phyloP scores from a whole-genome alignment of 2,329 filamentous ascomycete genomes.

The Fusarium solani-melongenae region DNA sequence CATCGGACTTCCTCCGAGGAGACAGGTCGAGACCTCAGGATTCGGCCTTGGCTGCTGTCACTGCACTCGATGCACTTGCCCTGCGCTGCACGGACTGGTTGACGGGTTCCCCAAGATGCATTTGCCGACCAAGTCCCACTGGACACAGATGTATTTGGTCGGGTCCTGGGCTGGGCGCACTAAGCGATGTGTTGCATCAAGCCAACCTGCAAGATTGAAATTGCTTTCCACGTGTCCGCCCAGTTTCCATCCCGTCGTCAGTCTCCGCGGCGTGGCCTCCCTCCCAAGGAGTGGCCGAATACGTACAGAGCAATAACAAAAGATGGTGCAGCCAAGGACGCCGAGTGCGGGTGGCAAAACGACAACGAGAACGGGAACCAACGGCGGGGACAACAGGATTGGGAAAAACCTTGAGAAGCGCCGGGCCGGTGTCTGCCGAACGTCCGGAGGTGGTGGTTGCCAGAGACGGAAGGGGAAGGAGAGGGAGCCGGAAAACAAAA shows the following conservation, averaged over 20 bases:
- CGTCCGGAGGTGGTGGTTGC: slow-evolving; percentile 23
- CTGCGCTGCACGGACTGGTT: neutral
- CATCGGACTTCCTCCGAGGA: slow-evolving; percentile 27
- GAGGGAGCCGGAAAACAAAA: slow-evolving; percentile 6
- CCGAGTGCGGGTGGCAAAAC: slow-evolving; percentile 30
- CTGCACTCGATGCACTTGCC: neutral
- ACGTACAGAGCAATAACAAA: slow-evolving; percentile 21
- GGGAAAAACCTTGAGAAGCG: slow-evolving; percentile 5
- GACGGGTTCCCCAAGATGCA: neutral
- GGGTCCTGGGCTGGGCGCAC: neutral
- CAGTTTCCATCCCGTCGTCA: slow-evolving; percentile 9
- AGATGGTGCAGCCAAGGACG: slow-evolving; percentile 21
- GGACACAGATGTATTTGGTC: neutral
- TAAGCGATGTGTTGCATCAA: slow-evolving; percentile 7
- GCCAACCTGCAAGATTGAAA: slow-evolving; percentile 12
- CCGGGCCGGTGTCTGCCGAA: slow-evolving; percentile 30
- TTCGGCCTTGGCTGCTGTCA: neutral
- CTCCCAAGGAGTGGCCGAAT: neutral
- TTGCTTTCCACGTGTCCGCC: slow-evolving; percentile 6
- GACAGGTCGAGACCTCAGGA: slow-evolving; percentile 2
- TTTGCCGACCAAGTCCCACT: neutral
- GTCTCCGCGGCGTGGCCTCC: slow-evolving; percentile 12
- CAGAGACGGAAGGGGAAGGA: neutral
- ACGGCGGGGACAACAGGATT: slow-evolving; percentile 16
- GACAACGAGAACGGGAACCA: slow-evolving; percentile 22